A percentile compares a stretch with the other conserved stretches of the same genome.
These are phyloP conservation scores for Hemileccinum rubropunctum DNA, from an alignment of 768 basidiomycete species.

Conservation along the genomic window DNA sequence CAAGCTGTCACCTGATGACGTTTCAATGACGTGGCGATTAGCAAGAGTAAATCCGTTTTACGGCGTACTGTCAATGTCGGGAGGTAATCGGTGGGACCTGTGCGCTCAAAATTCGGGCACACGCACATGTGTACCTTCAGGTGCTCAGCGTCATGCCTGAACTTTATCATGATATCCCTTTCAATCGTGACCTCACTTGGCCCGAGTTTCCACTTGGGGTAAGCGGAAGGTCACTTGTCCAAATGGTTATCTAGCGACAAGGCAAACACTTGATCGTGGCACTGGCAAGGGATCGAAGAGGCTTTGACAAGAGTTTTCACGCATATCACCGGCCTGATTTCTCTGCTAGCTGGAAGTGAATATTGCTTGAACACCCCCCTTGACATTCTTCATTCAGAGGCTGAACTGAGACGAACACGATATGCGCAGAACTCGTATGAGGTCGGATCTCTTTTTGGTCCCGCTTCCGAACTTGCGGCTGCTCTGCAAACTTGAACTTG, in stretches of 20 bases:
- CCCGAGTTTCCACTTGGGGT: not conserved
- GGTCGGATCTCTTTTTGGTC: not conserved
- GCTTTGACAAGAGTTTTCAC: too few relatives aligned
- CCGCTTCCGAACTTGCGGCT: not conserved
- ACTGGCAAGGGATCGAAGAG: too few relatives aligned
- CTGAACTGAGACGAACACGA: not conserved
- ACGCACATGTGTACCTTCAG: not conserved
- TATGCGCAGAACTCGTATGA: not conserved
- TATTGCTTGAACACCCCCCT: too few relatives aligned
- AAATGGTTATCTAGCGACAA: not conserved
- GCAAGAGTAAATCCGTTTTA: too few relatives aligned
- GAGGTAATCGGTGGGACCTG: not conserved
- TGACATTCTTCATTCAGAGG: not conserved
- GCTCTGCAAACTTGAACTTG: not conserved
- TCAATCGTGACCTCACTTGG: conserved; percentile 3
- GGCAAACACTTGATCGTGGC: not conserved
- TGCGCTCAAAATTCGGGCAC: not conserved
- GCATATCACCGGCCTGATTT: too few relatives aligned
- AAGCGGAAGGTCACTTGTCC: not conserved
- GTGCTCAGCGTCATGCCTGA: conserved; percentile 1
- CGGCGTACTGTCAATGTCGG: not conserved
- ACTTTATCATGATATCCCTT: not conserved
- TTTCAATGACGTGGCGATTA: conserved; percentile 1
- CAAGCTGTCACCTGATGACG: conserved; percentile 10
- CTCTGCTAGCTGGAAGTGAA: too few relatives aligned